Evolutionary conservation across 352 stramenopile species (phyloP).

Genomic region (Phytopythium aichiense): DNA sequence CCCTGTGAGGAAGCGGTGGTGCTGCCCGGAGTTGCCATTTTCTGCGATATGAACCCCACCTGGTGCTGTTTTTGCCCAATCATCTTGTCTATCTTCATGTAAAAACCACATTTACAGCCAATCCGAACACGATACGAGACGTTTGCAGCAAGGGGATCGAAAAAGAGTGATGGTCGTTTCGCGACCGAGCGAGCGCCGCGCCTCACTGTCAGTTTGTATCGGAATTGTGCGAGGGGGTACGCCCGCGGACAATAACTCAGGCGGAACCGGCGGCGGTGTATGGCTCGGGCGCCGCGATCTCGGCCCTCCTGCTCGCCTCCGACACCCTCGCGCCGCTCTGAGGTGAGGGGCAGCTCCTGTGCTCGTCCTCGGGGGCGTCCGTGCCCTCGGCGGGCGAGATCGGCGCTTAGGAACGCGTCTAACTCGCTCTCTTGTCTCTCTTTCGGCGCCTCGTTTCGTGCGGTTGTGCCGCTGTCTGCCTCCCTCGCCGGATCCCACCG

Average conservation of each 20-base stretch:
- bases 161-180: conserved; percentile 16
- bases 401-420: not conserved
- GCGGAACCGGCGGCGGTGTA: conserved; percentile 2
- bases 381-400: not conserved
- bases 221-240: not conserved
- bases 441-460: not conserved
- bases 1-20: not conserved
- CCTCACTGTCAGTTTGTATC: too few relatives aligned
- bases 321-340: not conserved
- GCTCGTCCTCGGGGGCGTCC: not conserved
- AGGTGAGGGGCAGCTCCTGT: not conserved
- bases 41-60: conserved; percentile 1
- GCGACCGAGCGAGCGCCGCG: too few relatives aligned
- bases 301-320: not conserved
- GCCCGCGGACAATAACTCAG: not conserved
- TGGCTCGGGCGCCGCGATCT: not conserved
- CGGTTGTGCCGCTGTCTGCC: not conserved
- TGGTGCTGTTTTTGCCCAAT: conserved; percentile 22
- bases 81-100: conserved; percentile 11
- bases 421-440: not conserved
- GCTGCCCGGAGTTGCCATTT: not conserved
- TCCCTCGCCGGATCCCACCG: not conserved
- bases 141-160: conserved; percentile 1
- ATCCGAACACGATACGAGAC: not conserved
- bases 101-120: not conserved